Evolutionary conservation across 805 yeast genomes (phyloP), one percentile per base, ranked within the genome.

Genomic region (Aciculoconidium aculeatum): DNA sequence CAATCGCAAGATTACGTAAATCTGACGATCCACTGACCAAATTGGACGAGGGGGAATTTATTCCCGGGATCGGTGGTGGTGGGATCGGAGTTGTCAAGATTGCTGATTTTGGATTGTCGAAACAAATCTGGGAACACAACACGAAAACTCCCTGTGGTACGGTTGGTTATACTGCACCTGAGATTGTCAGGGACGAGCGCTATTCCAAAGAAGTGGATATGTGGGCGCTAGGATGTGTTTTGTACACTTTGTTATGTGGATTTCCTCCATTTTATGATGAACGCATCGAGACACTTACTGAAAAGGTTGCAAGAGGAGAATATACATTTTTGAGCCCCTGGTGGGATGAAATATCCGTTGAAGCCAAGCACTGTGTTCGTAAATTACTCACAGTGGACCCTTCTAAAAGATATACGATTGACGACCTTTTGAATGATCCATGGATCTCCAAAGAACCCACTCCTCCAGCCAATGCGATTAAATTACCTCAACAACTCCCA

Each of bases 111-210:
- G 98, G 98, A 0, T 63, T 92, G 11, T 85, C 95, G 3, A 92
- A 92, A 56, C 84, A 87, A 49, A 77, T 90, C 17, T 81, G 87
- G 78, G 84, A 81, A 47, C 72, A 79, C 27, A 83, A 83, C 45
- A 84, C 96, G 13, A 85, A 86, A 69, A 92, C 98, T 1, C 98
- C 98, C 0, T 92, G 98, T 60, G 98, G 98, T 29, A 92, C 98
- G 1, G 96, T 92, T 11, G 97, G 97, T 3, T 92, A 92, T 50
- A 90, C 97, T 2, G 98, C 98, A 0, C 98, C 98, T 0, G 98
- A 92, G 56, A 90, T 92, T 44, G 97, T 92, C 22, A 78, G 81
- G 41, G 97, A 92, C 55, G 94, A 88, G 61, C 70, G 78, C 26
- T 92, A 92, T 51, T 83, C 95, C 2, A 86, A 84, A 61, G 81